These are phyloP conservation scores for Musa beccarii DNA, from an alignment of 176 grass and related monocot species.

Conservation along the genomic window DNA sequence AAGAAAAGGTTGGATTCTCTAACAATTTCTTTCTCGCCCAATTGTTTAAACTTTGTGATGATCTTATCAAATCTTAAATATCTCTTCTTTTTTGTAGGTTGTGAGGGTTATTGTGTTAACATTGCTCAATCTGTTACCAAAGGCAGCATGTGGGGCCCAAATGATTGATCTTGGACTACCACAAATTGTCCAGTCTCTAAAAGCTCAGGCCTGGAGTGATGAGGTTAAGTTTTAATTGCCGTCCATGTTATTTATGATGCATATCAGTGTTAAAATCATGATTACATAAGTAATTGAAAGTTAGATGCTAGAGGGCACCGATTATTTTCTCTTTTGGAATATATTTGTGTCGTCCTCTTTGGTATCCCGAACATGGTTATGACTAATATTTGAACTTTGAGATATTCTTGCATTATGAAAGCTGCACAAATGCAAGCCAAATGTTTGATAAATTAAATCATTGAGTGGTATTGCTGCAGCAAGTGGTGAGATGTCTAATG, in stretches of 20 bases:
- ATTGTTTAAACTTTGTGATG: neutral
- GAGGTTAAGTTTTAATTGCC: constrained; percentile 44
- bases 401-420: no score
- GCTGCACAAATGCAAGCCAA: no score
- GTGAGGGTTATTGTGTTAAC: constrained; percentile 80
- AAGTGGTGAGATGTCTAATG: neutral
- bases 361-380: neutral
- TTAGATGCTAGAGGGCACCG: neutral
- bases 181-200: constrained; percentile 81
- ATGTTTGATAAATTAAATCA: no score
- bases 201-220: constrained; percentile 97
- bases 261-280: neutral
- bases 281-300: neutral
- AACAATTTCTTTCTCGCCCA: neutral
- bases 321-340: neutral
- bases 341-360: neutral
- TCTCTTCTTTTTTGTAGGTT: constrained; percentile 43
- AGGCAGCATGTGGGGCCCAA: constrained; percentile 81
- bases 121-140: constrained; percentile 72
- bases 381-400: neutral
- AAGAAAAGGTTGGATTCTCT: constrained; percentile 66
- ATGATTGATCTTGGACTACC: constrained; percentile 96
- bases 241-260: constrained; percentile 1
- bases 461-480: neutral
- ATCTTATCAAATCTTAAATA: neutral